Base-by-base conservation (phyloP, 31 red algal species). In the Odonthalia washingtoniensis region DNA sequence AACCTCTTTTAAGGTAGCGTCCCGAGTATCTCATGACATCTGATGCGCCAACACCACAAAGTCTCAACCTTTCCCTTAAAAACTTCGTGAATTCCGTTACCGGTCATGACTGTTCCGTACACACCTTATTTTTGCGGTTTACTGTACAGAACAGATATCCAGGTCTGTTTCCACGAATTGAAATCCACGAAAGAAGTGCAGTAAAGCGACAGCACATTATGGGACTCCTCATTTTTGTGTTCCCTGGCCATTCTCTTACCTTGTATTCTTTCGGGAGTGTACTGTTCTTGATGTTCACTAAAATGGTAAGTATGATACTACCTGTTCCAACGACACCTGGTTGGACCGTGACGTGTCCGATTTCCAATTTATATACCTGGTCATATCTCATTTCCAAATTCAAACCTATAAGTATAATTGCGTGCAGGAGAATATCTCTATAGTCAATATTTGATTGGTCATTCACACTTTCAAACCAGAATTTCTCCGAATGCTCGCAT, bases 151-250 rank as follows among this genome's bases (percentile, higher is more conserved):
- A 86, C 21, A 87, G 65, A 63, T 41, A 75, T 2, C 82, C 83
- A 30, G 27, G 52, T 21, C 33, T 18, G 46, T 34, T 78, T 74
- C 83, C 46, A 37, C 90, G 27, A 18, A 87, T 5, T 36, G 52
- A 34, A 16, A 92, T 1, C 90, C 90, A 92, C 3, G 82, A 43
- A 65, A 83, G 75, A 30, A 92, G 35, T 40, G 89, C 72, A 18
- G 78, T 37, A 81, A 86, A 92, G n/a, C 31, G 43, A 36, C 40
- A 78, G 38, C 6, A 53, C 35, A 80, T 0, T 3, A 60, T 61
- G 57, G 80, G 43, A 40, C 30, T 69, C 27, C 62, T 0, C 24
- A 83, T 38, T 5, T 14, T 0, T 0, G 61, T 68, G 30, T 84
- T 84, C 3, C 65, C 81, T 0, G 81, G 81, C 81, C 81, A 84